Percentiles rank a stretch among this genome's conserved stretches.
Evolutionary conservation across 306 rosid species (phyloP).

Genomic region (Rosa chinensis): DNA sequence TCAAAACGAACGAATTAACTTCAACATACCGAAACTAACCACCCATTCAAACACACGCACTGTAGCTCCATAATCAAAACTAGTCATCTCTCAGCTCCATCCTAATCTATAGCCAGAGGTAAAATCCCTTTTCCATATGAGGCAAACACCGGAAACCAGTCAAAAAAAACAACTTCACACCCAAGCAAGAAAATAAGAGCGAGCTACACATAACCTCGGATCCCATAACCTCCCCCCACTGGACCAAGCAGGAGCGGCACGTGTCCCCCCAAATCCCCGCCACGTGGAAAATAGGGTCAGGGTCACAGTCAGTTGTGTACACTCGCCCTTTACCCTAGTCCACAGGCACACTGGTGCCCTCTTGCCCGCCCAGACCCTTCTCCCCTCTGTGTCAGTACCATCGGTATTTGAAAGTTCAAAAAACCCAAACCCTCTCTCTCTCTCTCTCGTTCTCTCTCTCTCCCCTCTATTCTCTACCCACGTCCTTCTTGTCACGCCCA

Average conservation of each 20-base stretch:
- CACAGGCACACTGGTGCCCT: neutral
- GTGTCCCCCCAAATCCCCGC: neutral
- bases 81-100: neutral
- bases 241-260: neutral
- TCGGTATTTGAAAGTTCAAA: conserved; percentile 67
- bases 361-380: conserved; percentile 41
- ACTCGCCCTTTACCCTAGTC: neutral
- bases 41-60: neutral
- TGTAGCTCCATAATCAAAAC: neutral
- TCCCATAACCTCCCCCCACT: neutral
- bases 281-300: conserved; percentile 6
- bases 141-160: neutral
- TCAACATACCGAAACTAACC: neutral
- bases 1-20: neutral
- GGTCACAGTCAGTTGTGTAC: neutral
- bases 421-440: neutral
- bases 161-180: neutral
- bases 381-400: conserved; percentile 12
- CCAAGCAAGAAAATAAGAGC: neutral
- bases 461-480: neutral
- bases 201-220: neutral
- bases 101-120: neutral
- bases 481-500: conserved; percentile 8
- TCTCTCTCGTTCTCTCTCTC: neutral
- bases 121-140: neutral